Evolutionary conservation across 164 flowering plant species (phyloP), one percentile per base, ranked within the genome.

Genomic region (Umbilicus rupestris): DNA sequence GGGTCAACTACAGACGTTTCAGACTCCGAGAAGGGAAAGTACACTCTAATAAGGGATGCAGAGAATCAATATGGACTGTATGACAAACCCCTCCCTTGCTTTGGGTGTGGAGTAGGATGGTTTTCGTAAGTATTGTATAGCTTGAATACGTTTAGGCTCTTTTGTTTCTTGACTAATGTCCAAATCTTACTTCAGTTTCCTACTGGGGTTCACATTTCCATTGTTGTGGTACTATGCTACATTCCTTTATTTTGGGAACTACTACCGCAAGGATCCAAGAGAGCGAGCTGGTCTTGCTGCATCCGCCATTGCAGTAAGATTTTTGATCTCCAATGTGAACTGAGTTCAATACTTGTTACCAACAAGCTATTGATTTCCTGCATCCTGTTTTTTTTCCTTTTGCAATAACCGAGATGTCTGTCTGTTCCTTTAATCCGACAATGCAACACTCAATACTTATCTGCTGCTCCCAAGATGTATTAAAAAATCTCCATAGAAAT

Each of bases 11-110:
- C 63, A 30, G 84, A 85, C 69, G 64, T 66, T 58, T 55, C 68
- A 66, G 89, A 78, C 45, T 76, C 49, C 52, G 86, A 75, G 64
- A 87, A 78, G 65, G 87, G 85, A 63, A 87, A 73, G 66, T 94
- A 91, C 70, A 68, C 75, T 30, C 85, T 83, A 28, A 70, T 94
- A 31, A 83, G 66, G 76, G 94, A 88, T 78, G 76, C 63, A 29
- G 97, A 94, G 67, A 85, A 87, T 68, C 68, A 66, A 39, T 35
- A 2, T 35, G 76, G 74, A 59, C 3, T 39, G 12, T 70, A 68
- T 22, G 79, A 76, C 15, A 68, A 63, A 46, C 79, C 76, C 12
- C 74, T 76, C 19, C 60, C 74, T 3, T 76, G 76, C 42, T 76
- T 66, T 39, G 76, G 79, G 22, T 76, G 79, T 64, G 79, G 79